Conservation (phyloP, 805 yeast species). For the Helenozyma baotianmanensis region DNA sequence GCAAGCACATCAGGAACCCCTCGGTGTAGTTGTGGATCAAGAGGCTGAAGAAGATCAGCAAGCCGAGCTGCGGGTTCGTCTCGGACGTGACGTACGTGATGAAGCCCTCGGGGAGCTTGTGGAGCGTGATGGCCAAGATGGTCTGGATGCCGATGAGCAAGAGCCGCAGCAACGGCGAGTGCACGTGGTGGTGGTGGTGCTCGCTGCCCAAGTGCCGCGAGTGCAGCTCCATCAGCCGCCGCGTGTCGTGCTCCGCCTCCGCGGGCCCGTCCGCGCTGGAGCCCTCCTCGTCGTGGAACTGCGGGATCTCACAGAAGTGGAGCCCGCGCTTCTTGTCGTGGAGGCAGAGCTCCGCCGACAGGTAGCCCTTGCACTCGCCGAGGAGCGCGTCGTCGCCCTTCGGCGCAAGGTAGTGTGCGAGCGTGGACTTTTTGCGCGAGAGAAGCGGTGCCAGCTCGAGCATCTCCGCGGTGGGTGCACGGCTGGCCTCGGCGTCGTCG, state of each 20-base stretch:
- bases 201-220: slow-evolving; percentile 14
- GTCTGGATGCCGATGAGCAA: slow-evolving; percentile 89
- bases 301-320: slow-evolving; percentile 41
- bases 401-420: slow-evolving; percentile 23
- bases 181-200: slow-evolving; percentile 76
- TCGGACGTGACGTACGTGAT: slow-evolving; percentile 79
- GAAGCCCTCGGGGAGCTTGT: slow-evolving; percentile 94
- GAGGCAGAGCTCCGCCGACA: slow-evolving; percentile 37
- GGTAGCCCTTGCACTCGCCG: slow-evolving; percentile 48
- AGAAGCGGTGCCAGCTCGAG: slow-evolving; percentile 9
- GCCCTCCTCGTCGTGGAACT: slow-evolving; percentile 13
- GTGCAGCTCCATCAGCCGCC: slow-evolving; percentile 2
- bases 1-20: slow-evolving; percentile 91
- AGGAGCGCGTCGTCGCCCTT: slow-evolving; percentile 18
- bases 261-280: slow-evolving; percentile 4
- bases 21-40: slow-evolving; percentile 89
- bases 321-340: slow-evolving; percentile 16
- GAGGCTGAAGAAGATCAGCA: slow-evolving; percentile 77
- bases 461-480: background rate
- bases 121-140: slow-evolving; percentile 78
- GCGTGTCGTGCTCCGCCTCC: background rate
- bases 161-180: slow-evolving; percentile 72
- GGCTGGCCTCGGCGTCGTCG: background rate
- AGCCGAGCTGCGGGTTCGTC: slow-evolving; percentile 57
- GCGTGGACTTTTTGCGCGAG: slow-evolving; percentile 16